Evolutionary conservation across 768 basidiomycete species (phyloP).

Genomic region (Boletellus ananas): DNA sequence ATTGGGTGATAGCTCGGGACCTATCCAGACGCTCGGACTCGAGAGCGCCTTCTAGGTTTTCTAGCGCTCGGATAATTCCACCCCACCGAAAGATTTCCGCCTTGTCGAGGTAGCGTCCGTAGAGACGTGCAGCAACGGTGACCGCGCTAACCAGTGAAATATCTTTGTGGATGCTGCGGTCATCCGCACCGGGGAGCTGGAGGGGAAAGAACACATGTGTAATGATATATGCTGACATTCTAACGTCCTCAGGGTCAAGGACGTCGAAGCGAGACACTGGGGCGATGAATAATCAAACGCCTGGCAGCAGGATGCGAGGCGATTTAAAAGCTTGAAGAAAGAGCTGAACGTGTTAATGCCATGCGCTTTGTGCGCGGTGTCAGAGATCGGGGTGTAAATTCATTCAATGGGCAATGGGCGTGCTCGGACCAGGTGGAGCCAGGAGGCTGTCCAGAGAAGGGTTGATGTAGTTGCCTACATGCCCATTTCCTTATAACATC

Average conservation of each 20-base stretch:
- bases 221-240: conserved; percentile 22
- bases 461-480: too few relatives aligned
- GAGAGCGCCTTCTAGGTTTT: not conserved
- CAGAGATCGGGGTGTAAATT: too few relatives aligned
- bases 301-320: too few relatives aligned
- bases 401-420: too few relatives aligned
- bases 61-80: not conserved
- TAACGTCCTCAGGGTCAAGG: not conserved
- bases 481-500: too few relatives aligned
- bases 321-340: too few relatives aligned
- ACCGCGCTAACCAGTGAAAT: conserved; percentile 22
- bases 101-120: not conserved
- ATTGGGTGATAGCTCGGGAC: not conserved
- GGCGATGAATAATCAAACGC: not conserved
- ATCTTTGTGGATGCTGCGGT: conserved; percentile 14
- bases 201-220: conserved; percentile 36
- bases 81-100: not conserved
- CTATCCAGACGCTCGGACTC: not conserved
- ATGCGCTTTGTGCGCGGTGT: too few relatives aligned
- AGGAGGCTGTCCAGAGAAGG: too few relatives aligned
- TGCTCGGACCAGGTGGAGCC: too few relatives aligned
- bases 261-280: not conserved
- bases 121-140: not conserved
- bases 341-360: too few relatives aligned
- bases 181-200: not conserved